Base-by-base conservation (phyloP, 2,329 filamentous ascomycete genomes). In the Rhynchosporium graminicola region DNA sequence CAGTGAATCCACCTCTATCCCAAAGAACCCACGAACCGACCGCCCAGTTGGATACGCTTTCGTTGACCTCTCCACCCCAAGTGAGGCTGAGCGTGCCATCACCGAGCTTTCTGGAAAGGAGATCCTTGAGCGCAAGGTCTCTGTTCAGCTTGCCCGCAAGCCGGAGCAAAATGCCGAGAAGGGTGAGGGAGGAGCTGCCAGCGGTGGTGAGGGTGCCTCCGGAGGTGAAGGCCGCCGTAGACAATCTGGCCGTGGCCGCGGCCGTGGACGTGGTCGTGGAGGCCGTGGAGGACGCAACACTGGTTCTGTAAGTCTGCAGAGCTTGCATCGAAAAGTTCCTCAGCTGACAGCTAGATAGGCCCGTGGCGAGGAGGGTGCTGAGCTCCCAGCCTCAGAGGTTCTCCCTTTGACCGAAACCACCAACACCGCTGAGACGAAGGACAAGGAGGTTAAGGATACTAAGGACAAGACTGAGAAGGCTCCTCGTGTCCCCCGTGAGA, bases 21-120 rank as follows among this genome's bases (percentile, higher is more conserved):
- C 95, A 72, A 97, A 96, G 86, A 98, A 99, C 85, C 95, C 95
- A 77, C 94, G 95, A 79, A 99, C 94, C 80, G 94, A 92, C 80
- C 94, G 95, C 77, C 94, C 95, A 69, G 95, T 99, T 78, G 95
- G 95, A 76, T 99, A 98, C 80, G 95, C 95, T 76, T 99, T 99
- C 77, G 95, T 99, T 78, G 95, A 98, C 77, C 90, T 99, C 70
- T 96, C 92, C 66, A 97, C 94, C 69, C 91, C 95, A 65, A 87
- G 87, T 70, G 95, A 98, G 83, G 95, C 95, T 68, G 91, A 97
- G 81, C 91, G 92, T 78, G 95, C 95, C 75, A 98, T 99, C 74
- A 83, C 86, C 73, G 92, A 97, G 81, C 90, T 99, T 70, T 97
- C 95, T 74, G 94, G 94, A 79, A 93, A 97, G 84, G 92, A 96